These are phyloP conservation scores for Histomonas meleagridis DNA, from an alignment of 208 protist genomes.

Conservation along the genomic window DNA sequence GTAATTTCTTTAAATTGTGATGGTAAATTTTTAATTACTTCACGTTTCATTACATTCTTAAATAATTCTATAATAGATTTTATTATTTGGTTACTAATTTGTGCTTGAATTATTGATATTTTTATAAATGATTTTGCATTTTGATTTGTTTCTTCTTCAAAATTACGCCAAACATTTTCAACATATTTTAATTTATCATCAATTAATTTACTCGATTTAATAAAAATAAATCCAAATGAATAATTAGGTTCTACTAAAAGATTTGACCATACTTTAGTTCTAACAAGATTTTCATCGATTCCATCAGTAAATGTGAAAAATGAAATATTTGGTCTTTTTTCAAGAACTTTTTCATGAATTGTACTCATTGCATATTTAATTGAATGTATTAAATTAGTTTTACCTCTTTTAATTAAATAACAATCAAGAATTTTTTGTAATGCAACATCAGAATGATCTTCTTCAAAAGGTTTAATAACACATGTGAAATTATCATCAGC, in stretches of 20 bases:
- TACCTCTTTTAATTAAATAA: background rate
- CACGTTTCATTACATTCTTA: no score
- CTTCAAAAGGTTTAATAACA: background rate
- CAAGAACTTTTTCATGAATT: no score
- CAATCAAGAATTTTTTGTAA: background rate
- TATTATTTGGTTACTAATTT: no score
- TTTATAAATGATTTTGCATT: no score
- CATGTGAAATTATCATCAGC: background rate
- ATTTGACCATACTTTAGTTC: background rate
- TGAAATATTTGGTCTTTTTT: background rate
- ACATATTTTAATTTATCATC: no score
- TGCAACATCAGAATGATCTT: background rate
- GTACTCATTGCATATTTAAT: background rate
- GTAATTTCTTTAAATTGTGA: background rate
- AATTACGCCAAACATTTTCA: no score
- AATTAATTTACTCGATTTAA: no score
- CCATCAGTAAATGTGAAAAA: background rate
- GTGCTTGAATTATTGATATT: no score
- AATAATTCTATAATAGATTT: no score
- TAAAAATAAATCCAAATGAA: background rate
- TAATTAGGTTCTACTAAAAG: background rate
- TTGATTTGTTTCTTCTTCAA: no score
- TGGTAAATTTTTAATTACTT: no score
- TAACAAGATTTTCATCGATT: background rate
- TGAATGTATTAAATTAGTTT: background rate